Percentiles rank a stretch among this genome's conserved stretches.
Conservation (phyloP, 1,284 basidiomycete species). For the Blastosporella zonata region DNA sequence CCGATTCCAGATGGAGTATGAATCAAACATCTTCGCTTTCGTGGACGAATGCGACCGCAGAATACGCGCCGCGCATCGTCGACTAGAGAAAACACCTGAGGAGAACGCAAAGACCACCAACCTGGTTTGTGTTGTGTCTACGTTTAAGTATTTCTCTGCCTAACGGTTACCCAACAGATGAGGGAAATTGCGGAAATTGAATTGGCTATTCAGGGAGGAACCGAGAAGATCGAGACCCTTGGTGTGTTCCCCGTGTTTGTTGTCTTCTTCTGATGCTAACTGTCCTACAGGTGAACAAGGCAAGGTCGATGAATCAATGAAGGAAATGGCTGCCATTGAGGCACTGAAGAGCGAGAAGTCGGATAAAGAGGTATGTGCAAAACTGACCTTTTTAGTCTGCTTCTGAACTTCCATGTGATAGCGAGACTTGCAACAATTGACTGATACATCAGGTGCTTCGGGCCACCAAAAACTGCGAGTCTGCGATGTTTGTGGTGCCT, state of each 20-base stretch:
- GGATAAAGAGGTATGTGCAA: constrained; percentile 81
- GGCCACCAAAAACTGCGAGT: constrained; percentile 99
- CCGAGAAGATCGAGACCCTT: constrained; percentile 94
- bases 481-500: constrained; percentile 99
- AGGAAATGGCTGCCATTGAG: constrained; percentile 96
- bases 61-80: constrained; percentile 89
- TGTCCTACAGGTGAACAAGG: constrained; percentile 80
- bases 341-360: constrained; percentile 95
- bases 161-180: constrained; percentile 58
- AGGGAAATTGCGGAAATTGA: constrained; percentile 99
- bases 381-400: constrained; percentile 6
- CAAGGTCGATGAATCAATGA: constrained; percentile 97
- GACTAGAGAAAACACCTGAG: constrained; percentile 98
- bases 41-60: constrained; percentile 98
- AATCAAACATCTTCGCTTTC: constrained; percentile 92
- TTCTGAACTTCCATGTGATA: constrained; percentile 31
- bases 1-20: constrained; percentile 91
- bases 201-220: constrained; percentile 96
- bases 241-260: constrained; percentile 46
- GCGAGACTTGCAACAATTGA: constrained; percentile 94
- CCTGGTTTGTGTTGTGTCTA: constrained; percentile 50
- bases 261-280: constrained; percentile 19
- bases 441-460: constrained; percentile 97
- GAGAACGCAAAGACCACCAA: constrained; percentile 99
- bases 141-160: constrained; percentile 1